A percentile compares a stretch with the other conserved stretches of the same genome.
Conservation (phyloP, 2,329 filamentous ascomycete genomes). For the Apiospora pterosperma region DNA sequence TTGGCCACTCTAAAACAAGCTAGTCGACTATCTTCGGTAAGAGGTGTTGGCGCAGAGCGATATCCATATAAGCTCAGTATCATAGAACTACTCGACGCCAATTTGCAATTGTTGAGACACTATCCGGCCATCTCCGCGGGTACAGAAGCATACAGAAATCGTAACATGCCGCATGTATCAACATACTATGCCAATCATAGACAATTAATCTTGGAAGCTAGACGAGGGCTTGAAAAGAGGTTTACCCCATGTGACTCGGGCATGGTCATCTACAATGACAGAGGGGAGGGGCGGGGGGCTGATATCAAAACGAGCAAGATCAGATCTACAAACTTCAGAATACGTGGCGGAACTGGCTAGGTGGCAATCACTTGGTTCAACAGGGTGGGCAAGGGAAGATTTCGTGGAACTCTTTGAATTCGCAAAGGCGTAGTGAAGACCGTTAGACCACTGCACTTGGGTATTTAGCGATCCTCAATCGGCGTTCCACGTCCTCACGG, state of each 20-base stretch:
- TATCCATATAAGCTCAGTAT: background rate
- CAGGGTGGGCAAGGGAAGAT: background rate
- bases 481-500: conserved; percentile 61
- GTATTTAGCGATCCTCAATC: conserved; percentile 63
- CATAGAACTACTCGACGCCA: too few relatives aligned
- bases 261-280: background rate
- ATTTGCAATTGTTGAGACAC: background rate
- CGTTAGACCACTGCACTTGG: conserved; percentile 46
- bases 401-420: conserved; percentile 57
- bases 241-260: background rate
- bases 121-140: too few relatives aligned
- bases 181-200: background rate
- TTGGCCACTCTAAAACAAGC: background rate
- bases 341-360: background rate
- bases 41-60: background rate
- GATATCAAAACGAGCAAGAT: background rate
- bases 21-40: background rate
- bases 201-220: background rate
- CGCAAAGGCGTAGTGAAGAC: conserved; percentile 53
- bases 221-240: background rate
- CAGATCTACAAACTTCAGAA: background rate
- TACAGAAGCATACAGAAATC: background rate
- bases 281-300: background rate
- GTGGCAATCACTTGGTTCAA: background rate
- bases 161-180: background rate